These are phyloP conservation scores for Hypoxylon fragiforme DNA, from an alignment of 495 filamentous ascomycete genomes.

Conservation along the genomic window DNA sequence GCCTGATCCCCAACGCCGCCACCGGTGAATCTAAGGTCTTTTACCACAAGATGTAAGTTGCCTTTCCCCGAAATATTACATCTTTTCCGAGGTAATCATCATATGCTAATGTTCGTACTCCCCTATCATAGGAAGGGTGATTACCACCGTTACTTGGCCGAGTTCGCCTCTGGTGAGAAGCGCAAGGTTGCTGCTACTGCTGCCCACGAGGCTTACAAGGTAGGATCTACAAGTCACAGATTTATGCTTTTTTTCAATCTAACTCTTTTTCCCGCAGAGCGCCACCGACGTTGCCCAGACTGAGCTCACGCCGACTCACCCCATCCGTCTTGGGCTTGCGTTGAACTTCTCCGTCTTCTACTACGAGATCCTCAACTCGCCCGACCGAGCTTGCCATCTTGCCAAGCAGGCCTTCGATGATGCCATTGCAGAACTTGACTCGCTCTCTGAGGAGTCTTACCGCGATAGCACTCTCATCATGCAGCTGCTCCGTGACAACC, in stretches of 20 bases:
- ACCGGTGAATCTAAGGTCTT: constrained; percentile 99
- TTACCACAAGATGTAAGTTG: constrained; percentile 99
- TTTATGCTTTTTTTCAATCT: constrained; percentile 12
- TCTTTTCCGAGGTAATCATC: not conserved
- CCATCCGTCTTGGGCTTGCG: constrained; percentile 96
- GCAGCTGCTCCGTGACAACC: constrained; percentile 99
- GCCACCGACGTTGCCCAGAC: constrained; percentile 98
- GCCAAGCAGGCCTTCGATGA: constrained; percentile 99
- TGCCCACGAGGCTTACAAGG: constrained; percentile 99
- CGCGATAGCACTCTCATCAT: constrained; percentile 99
- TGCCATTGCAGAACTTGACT: constrained; percentile 98
- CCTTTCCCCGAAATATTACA: too few species aligned
- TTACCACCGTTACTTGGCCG: constrained; percentile 98
- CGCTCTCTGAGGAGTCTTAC: constrained; percentile 97
- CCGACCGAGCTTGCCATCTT: constrained; percentile 97
- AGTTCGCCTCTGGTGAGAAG: constrained; percentile 98
- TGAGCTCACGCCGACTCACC: constrained; percentile 96
- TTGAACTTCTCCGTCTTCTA: constrained; percentile 99
- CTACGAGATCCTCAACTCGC: constrained; percentile 99
- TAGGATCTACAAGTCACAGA: constrained; percentile 39
- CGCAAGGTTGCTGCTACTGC: constrained; percentile 95
- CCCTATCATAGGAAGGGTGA: constrained; percentile 86
- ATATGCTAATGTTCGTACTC: constrained; percentile 12
- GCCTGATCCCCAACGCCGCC: constrained; percentile 95
- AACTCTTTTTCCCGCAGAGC: constrained; percentile 57